phyloP scores from a whole-genome alignment of 495 filamentous ascomycete species.

The Aspergillus affinis region DNA sequence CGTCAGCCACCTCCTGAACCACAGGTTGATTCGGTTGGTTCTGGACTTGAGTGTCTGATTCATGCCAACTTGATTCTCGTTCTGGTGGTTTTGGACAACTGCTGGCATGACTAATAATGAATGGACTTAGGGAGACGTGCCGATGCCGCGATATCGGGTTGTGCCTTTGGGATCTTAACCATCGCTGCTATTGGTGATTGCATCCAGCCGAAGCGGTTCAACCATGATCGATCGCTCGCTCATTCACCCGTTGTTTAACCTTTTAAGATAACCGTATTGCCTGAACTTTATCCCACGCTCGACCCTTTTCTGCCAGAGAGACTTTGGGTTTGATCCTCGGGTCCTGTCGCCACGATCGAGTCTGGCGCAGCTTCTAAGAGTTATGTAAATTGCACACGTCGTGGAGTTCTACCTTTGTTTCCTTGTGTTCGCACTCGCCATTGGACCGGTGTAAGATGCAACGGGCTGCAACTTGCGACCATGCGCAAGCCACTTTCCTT shows the following conservation, averaged over 20 bases:
- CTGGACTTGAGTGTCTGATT: background rate
- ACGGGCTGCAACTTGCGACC: background rate
- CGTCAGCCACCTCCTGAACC: constrained; percentile 27
- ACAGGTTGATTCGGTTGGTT: constrained; percentile 1
- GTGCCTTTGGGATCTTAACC: background rate
- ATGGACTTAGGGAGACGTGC: background rate
- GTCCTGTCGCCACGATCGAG: too few species aligned
- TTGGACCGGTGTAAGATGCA: background rate
- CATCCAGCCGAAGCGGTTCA: background rate
- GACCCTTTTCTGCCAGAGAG: background rate
- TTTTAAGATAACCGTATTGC: background rate
- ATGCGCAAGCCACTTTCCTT: background rate
- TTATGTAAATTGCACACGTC: background rate
- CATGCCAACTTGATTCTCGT: too few species aligned
- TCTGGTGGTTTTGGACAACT: too few species aligned
- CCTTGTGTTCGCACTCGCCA: background rate
- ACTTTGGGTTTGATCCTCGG: too few species aligned
- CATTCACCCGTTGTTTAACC: background rate
- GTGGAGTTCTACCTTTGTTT: background rate
- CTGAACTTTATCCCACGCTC: background rate
- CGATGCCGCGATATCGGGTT: background rate
- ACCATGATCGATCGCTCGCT: background rate
- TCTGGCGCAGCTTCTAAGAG: background rate
- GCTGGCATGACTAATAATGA: background rate
- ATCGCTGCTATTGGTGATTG: background rate